Evolutionary conservation across 257 asterid genomes (phyloP), one percentile per base, ranked within the genome.

Genomic region (Capsicum rhomboideum): DNA sequence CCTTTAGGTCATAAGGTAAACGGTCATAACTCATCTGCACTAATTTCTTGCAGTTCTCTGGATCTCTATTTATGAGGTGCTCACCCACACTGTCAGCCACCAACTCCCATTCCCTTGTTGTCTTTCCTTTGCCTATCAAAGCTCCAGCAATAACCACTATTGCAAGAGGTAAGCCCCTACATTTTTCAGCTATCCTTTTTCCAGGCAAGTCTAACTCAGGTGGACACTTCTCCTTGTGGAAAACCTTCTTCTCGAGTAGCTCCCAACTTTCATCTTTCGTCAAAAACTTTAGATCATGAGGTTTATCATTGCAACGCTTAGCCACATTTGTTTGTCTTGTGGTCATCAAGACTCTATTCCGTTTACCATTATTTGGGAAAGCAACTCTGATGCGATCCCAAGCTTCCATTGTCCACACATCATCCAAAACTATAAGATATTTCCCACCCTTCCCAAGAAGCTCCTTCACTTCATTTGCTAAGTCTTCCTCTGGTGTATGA

Each of bases 61-160:
- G 86, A 46, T 91, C 91, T 87, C 80, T 67, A 75, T 86, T 83
- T 17, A 92, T 86, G 18, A 80, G 40, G 52, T 87, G 88, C 2
- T 89, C 88, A 42, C 88, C 88, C 21, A 92, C 92, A 28, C 89
- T 82, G 40, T 80, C 28, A 10, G 89, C 87, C 55, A 92, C 95
- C 37, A 56, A 10, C 14, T 85, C 87, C 93, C 95, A 90, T 86
- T 87, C 84, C 12, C 87, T 88, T 2, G 77, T 80, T 2, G 74
- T 34, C 72, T 46, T 44, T 34, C 89, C 91, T 78, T 92, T 91
- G 29, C 89, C 91, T 0, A 82, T 63, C 58, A 92, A 85, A 74
- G 91, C 86, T 37, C 93, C 94, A 1, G 93, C 94, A 14, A 90
- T 88, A 23, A 92, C 91, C 31, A 89, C 94, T 18, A 92, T 74